phyloP scores from a whole-genome alignment of 2,329 filamentous ascomycete genomes.

The Colletotrichum musae region DNA sequence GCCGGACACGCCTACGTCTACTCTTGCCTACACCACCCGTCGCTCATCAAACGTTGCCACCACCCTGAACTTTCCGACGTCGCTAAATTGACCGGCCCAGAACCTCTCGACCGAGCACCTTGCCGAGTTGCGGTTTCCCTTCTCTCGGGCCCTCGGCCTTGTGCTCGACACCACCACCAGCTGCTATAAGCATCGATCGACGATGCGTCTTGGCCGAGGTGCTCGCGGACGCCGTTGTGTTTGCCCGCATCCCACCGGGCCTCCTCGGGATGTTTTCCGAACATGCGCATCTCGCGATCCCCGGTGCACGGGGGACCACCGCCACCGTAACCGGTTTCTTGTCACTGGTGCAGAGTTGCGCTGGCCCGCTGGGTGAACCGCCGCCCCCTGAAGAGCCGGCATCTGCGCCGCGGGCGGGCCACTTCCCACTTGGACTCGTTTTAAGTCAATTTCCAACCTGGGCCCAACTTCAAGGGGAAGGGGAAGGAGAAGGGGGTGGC shows the following conservation, averaged over 20 bases:
- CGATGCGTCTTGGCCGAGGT: background rate
- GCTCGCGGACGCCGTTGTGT: background rate
- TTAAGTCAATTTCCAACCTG: conserved; percentile 25
- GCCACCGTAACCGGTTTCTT: conserved; percentile 29
- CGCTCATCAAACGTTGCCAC: conserved; percentile 28
- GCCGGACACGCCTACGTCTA: conserved; percentile 21
- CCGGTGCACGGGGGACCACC: conserved; percentile 6
- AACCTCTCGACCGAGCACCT: conserved; percentile 4
- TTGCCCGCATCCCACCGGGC: conserved; percentile 23
- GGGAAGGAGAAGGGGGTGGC: background rate
- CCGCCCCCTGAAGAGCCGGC: conserved; percentile 33
- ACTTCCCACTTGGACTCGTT: conserved; percentile 35
- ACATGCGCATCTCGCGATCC: conserved; percentile 12
- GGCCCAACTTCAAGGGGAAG: background rate
- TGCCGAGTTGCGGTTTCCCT: background rate
- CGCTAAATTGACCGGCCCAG: conserved; percentile 31
- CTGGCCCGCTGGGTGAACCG: conserved; percentile 20
- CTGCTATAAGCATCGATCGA: background rate
- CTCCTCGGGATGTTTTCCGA: conserved; percentile 33
- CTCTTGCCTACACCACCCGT: conserved; percentile 2
- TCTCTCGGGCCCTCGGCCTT: background rate
- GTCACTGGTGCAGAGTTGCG: conserved; percentile 19
- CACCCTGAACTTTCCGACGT: conserved; percentile 36
- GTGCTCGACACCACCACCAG: background rate
- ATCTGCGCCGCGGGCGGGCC: conserved; percentile 37